Evolutionary conservation across 371 early-diverging fungal species (phyloP).

Genomic region (Zychaea mexicana): DNA sequence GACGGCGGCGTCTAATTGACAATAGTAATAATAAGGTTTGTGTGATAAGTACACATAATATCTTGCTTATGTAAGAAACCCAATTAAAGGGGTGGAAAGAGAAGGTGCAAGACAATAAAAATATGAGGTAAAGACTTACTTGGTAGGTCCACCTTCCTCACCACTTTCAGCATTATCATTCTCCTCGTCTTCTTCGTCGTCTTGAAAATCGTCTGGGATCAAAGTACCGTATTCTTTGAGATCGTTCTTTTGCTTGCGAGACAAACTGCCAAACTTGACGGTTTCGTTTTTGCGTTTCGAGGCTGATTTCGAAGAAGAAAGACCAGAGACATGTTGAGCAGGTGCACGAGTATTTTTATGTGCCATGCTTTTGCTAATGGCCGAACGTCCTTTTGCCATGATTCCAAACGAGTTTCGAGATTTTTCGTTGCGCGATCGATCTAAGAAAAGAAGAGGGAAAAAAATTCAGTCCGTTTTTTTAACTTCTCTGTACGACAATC

Average conservation of each 20-base stretch:
- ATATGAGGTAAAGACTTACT: conserved; percentile 10
- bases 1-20: conserved; percentile 34
- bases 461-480: too few species aligned
- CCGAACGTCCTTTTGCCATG: conserved; percentile 28
- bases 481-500: too few species aligned
- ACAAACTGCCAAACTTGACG: conserved; percentile 42
- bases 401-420: background rate
- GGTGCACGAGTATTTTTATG: conserved; percentile 9
- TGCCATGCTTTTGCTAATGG: conserved; percentile 23
- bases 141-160: conserved; percentile 2
- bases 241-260: conserved; percentile 51
- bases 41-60: background rate
- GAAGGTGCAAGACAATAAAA: background rate
- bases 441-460: too few species aligned
- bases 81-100: background rate
- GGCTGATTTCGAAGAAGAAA: conserved; percentile 14
- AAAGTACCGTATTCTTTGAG: conserved; percentile 68
- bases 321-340: conserved; percentile 22
- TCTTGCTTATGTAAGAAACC: background rate
- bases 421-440: background rate
- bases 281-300: conserved; percentile 22
- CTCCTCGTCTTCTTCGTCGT: conserved; percentile 38
- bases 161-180: background rate
- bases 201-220: conserved; percentile 58
- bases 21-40: background rate